These are phyloP conservation scores for Glycine tomentella DNA, from an alignment of 306 rosid genomes.

Conservation along the genomic window DNA sequence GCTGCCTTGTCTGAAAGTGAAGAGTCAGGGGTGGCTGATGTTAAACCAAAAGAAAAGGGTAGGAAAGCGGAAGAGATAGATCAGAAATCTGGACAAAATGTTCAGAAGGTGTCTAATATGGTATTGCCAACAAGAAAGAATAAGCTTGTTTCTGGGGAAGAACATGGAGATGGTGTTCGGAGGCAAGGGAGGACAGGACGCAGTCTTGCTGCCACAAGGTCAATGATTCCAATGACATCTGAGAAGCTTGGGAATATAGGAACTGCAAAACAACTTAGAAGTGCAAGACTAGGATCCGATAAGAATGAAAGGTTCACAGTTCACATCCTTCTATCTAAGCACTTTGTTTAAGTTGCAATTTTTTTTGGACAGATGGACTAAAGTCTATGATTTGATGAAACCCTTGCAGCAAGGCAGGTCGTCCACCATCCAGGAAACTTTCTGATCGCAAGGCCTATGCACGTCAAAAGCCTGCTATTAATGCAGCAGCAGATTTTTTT, in stretches of 20 bases:
- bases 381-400: slow-evolving; percentile 53
- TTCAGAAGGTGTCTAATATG: slow-evolving; percentile 72
- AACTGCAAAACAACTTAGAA: slow-evolving; percentile 97
- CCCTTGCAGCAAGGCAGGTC: slow-evolving; percentile 92
- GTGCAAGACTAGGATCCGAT: slow-evolving; percentile 81
- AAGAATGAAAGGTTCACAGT: slow-evolving; percentile 83
- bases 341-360: slow-evolving; percentile 40
- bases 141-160: slow-evolving; percentile 82
- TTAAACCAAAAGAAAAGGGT: slow-evolving; percentile 77
- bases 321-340: slow-evolving; percentile 38
- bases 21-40: slow-evolving; percentile 89
- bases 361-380: slow-evolving; percentile 39
- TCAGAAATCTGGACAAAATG: slow-evolving; percentile 75
- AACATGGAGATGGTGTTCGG: slow-evolving; percentile 92
- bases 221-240: slow-evolving; percentile 68
- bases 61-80: slow-evolving; percentile 76
- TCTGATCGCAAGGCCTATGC: slow-evolving; percentile 93
- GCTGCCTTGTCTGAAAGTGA: slow-evolving; percentile 91
- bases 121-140: slow-evolving; percentile 78
- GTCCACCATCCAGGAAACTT: slow-evolving; percentile 96
- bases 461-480: slow-evolving; percentile 83
- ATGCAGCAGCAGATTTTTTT: slow-evolving; percentile 77
- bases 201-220: slow-evolving; percentile 69
- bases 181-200: slow-evolving; percentile 99
- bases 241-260: slow-evolving; percentile 83